Conservation (phyloP, 2,329 filamentous ascomycete genomes). For the Xylaria sp. region DNA sequence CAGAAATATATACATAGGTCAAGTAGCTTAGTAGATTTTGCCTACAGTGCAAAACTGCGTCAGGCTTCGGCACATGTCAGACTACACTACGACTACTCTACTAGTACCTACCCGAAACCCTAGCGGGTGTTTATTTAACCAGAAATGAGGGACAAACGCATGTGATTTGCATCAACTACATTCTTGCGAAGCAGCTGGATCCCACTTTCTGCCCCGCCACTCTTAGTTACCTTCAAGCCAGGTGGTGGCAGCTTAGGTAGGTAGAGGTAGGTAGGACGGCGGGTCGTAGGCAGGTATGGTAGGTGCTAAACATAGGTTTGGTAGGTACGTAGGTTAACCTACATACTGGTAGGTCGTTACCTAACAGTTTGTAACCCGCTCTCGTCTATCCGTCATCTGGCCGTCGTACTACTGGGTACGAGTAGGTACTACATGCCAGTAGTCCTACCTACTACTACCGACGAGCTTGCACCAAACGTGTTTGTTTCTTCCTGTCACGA, state of each 20-base stretch:
- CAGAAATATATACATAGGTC: too few species aligned
- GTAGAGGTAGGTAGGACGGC: background rate
- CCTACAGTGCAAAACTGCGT: background rate
- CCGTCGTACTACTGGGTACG: too few species aligned
- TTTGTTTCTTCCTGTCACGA: slow-evolving; percentile 15
- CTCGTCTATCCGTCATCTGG: too few species aligned
- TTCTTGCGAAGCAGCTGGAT: slow-evolving; percentile 13
- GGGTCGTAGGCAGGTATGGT: background rate
- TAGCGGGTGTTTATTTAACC: background rate
- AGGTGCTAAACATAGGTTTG: too few species aligned
- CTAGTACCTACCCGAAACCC: too few species aligned
- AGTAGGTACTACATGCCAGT: background rate
- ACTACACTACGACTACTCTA: too few species aligned
- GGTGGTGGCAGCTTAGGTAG: background rate
- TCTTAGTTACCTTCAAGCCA: slow-evolving; percentile 1
- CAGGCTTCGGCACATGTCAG: background rate
- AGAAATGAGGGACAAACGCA: background rate
- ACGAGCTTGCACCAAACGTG: slow-evolving; percentile 2
- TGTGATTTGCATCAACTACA: slow-evolving; percentile 10
- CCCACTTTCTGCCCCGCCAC: slow-evolving; percentile 32
- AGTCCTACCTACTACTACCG: background rate
- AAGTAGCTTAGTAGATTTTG: too few species aligned
- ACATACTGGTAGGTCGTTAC: background rate
- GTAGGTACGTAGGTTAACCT: too few species aligned
- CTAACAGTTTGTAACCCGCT: too few species aligned